phyloP scores from a whole-genome alignment of 140 eudicot genomes.

The Stevia rebaudiana region DNA sequence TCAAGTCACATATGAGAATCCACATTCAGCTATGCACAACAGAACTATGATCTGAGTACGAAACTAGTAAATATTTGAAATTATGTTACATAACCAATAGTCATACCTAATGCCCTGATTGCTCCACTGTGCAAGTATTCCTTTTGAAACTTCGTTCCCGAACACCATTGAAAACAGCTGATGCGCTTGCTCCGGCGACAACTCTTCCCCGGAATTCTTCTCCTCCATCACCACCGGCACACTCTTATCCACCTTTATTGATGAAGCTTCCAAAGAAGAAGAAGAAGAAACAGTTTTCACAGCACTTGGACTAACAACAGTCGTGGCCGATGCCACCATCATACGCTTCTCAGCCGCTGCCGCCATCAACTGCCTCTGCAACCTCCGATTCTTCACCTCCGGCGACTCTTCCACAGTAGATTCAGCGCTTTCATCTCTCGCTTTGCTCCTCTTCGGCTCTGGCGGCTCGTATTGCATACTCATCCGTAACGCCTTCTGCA shows the following conservation, averaged over 20 bases:
- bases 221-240: constrained; percentile 28
- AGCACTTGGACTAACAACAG: constrained; percentile 17
- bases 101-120: constrained; percentile 95
- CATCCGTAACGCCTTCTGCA: constrained; percentile 81
- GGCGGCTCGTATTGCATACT: constrained; percentile 83
- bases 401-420: constrained; percentile 41
- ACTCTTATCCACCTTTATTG: constrained; percentile 15
- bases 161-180: constrained; percentile 70
- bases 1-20: background rate
- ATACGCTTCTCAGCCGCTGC: constrained; percentile 93
- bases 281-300: constrained; percentile 9
- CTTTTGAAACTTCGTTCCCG: constrained; percentile 52
- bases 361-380: constrained; percentile 83
- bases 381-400: constrained; percentile 47
- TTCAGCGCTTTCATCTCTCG: constrained; percentile 42
- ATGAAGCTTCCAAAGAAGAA: background rate
- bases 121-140: constrained; percentile 85
- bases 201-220: constrained; percentile 31
- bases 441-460: constrained; percentile 85
- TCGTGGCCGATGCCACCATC: constrained; percentile 33
- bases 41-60: background rate
- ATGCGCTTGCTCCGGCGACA: constrained; percentile 44
- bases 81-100: constrained; percentile 8
- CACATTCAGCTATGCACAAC: background rate
- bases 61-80: background rate